These are phyloP conservation scores for Cercospora brassicicola DNA, from an alignment of 2,329 filamentous ascomycete species.

Conservation along the genomic window DNA sequence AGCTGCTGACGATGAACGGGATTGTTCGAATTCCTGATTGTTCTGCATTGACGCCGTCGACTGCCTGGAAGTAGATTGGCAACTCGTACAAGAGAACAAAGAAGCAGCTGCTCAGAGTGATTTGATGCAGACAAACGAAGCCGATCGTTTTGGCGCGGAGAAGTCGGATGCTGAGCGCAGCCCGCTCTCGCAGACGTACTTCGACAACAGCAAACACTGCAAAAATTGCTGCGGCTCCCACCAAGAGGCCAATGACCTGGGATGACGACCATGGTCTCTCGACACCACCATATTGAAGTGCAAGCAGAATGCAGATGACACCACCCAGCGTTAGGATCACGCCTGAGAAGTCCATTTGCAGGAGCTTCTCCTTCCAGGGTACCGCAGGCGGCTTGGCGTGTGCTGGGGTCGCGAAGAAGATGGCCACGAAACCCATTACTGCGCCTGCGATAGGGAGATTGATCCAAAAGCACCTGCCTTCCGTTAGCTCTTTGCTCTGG, in stretches of 20 bases:
- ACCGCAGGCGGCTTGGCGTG: constrained; percentile 34
- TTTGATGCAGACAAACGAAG: constrained; percentile 45
- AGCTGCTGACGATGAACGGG: constrained; percentile 18
- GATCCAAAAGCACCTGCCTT: background rate
- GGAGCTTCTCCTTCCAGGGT: constrained; percentile 42
- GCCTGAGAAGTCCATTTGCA: constrained; percentile 51
- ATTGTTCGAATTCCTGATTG: constrained; percentile 38
- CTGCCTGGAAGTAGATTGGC: constrained; percentile 56
- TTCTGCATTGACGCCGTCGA: constrained; percentile 40
- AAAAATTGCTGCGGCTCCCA: constrained; percentile 46
- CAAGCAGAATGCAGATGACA: constrained; percentile 52
- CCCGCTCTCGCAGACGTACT: constrained; percentile 31
- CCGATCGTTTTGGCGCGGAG: constrained; percentile 41
- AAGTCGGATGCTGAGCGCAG: constrained; percentile 3
- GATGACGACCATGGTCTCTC: constrained; percentile 49
- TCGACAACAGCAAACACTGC: constrained; percentile 47
- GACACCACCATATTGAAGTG: constrained; percentile 53
- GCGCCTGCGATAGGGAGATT: constrained; percentile 45
- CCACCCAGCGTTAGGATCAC: constrained; percentile 50
- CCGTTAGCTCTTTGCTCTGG: constrained; percentile 28
- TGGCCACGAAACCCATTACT: constrained; percentile 40
- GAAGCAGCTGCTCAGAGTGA: background rate
- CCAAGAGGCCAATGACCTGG: constrained; percentile 50
- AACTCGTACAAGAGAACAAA: constrained; percentile 44
- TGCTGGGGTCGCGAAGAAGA: constrained; percentile 39